Percentiles rank a stretch among this genome's conserved stretches.
These are phyloP conservation scores for Scutellaria barbata DNA, from an alignment of 257 asterid genomes.

Conservation along the genomic window DNA sequence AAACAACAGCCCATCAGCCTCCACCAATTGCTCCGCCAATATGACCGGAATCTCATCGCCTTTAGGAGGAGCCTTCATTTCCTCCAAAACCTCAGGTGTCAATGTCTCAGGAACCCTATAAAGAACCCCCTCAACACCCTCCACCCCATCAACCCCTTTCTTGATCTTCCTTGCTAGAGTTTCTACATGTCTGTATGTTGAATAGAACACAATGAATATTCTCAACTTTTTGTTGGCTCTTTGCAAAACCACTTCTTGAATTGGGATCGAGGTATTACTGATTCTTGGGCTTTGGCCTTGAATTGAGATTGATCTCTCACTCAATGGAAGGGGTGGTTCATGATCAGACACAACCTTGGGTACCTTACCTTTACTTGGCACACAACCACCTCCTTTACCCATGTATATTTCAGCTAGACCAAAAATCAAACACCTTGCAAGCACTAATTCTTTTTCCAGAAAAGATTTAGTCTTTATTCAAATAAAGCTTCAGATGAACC, in stretches of 20 bases:
- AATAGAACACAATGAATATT: slow-evolving; percentile 59
- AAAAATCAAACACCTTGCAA: slow-evolving; percentile 14
- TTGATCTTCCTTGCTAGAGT: slow-evolving; percentile 55
- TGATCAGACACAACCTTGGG: slow-evolving; percentile 34
- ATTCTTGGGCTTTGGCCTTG: slow-evolving; percentile 32
- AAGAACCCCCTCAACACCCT: slow-evolving; percentile 56
- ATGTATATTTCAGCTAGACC: slow-evolving; percentile 31
- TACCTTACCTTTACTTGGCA: slow-evolving; percentile 53
- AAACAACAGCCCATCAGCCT: slow-evolving; percentile 61
- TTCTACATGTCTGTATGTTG: slow-evolving; percentile 67
- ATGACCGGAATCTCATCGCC: slow-evolving; percentile 47
- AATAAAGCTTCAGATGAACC: background rate
- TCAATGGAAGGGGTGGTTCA: slow-evolving; percentile 29
- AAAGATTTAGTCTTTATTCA: background rate
- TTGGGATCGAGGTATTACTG: slow-evolving; percentile 18
- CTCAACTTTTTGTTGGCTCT: slow-evolving; percentile 36
- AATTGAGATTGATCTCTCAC: slow-evolving; percentile 36
- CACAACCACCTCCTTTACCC: slow-evolving; percentile 80
- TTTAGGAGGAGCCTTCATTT: slow-evolving; percentile 53
- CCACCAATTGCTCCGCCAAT: slow-evolving; percentile 46
- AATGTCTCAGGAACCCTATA: slow-evolving; percentile 59
- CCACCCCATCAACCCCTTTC: slow-evolving; percentile 57
- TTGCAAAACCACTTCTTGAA: slow-evolving; percentile 21
- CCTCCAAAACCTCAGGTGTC: slow-evolving; percentile 43
- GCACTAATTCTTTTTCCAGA: background rate